phyloP scores from a whole-genome alignment of 306 rosid genomes.

The Geum urbanum region DNA sequence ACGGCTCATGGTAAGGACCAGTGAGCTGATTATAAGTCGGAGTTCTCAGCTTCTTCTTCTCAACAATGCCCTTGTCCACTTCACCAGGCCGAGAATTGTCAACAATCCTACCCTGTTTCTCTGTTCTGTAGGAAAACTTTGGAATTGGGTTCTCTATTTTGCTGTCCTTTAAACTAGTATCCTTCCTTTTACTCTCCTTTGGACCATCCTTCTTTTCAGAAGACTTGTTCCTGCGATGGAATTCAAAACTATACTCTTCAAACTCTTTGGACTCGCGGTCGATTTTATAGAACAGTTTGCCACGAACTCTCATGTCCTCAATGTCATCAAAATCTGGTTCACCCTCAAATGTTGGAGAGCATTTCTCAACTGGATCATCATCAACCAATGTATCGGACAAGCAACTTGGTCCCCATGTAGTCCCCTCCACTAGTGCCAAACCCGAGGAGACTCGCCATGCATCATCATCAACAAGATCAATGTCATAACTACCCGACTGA shows the following conservation, averaged over 20 bases:
- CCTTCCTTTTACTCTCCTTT: conserved; percentile 26
- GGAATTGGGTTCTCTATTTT: conserved; percentile 21
- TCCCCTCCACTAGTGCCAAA: conserved; percentile 43
- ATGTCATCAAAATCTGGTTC: conserved; percentile 67
- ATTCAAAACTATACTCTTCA: conserved; percentile 74
- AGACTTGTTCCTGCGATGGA: conserved; percentile 64
- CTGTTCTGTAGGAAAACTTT: conserved; percentile 21
- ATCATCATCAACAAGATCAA: conserved; percentile 65
- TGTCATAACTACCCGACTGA: conserved; percentile 36
- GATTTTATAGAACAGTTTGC: conserved; percentile 66
- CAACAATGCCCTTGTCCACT: conserved; percentile 20
- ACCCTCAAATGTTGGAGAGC: conserved; percentile 26
- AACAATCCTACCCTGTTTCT: conserved; percentile 31
- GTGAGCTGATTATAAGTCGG: conserved; percentile 78
- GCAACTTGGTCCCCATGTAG: conserved; percentile 19
- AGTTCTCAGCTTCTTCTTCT: conserved; percentile 54
- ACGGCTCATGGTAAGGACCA: conserved; percentile 78
- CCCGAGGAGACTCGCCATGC: conserved; percentile 66
- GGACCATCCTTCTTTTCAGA: conserved; percentile 33
- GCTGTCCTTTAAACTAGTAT: conserved; percentile 2
- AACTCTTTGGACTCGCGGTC: conserved; percentile 75
- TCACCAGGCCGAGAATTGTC: conserved; percentile 23
- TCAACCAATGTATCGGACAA: conserved; percentile 21
- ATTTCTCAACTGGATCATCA: conserved; percentile 30
- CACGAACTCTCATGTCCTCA: conserved; percentile 68